Conservation (phyloP, 192 early-diverging fungal genomes). For the Linnemannia elongata region DNA sequence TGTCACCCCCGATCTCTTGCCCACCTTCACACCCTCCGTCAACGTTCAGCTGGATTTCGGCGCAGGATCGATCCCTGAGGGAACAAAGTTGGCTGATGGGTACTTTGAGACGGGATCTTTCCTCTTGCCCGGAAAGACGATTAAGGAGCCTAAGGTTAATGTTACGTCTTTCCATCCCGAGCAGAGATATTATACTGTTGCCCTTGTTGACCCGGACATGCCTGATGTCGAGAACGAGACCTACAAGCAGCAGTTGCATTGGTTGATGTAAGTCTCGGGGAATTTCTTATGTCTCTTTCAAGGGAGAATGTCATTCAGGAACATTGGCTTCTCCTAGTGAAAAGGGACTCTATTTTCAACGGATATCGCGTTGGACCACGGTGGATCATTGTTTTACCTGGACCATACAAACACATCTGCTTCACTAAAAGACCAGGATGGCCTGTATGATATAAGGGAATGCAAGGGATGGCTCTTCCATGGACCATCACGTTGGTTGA, state of each 20-base stretch:
- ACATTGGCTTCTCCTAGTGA: no score
- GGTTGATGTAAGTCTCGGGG: constrained; percentile 68
- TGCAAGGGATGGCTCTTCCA: no score
- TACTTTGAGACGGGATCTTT: constrained; percentile 47
- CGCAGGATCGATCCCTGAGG: constrained; percentile 27
- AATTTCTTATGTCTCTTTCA: background rate
- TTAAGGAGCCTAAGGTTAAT: constrained; percentile 66
- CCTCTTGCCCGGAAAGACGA: constrained; percentile 65
- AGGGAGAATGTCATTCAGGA: background rate
- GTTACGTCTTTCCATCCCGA: constrained; percentile 77
- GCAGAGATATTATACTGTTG: constrained; percentile 74
- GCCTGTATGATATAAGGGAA: no score
- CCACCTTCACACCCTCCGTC: constrained; percentile 61
- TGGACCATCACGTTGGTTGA: no score
- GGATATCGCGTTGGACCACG: no score
- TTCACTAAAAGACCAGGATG: no score
- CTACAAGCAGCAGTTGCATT: constrained; percentile 81
- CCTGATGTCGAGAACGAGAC: constrained; percentile 73
- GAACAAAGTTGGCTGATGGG: background rate
- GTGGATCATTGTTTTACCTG: no score
- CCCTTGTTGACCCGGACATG: constrained; percentile 77
- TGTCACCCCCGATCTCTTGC: constrained; percentile 82
- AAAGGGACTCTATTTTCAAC: no score
- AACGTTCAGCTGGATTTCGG: constrained; percentile 59
- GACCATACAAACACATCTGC: no score